Evolutionary conservation across 2,329 filamentous ascomycete species (phyloP).

Genomic region (Remersonia thermophila): DNA sequence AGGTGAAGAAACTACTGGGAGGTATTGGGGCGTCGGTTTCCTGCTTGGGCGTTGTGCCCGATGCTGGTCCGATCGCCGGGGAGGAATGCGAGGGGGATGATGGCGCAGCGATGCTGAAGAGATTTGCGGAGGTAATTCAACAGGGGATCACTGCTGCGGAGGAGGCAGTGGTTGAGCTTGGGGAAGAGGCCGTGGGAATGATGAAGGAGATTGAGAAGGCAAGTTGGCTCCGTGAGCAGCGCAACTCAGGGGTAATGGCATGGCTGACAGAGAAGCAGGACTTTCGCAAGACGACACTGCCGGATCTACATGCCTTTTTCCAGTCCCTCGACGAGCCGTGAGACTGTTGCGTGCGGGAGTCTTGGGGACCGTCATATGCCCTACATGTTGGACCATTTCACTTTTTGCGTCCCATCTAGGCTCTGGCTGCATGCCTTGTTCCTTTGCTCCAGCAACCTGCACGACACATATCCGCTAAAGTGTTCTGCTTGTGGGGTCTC

Average conservation of each 20-base stretch:
- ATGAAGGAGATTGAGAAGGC: constrained; percentile 15
- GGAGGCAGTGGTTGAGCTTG: constrained; percentile 7
- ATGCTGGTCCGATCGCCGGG: background rate
- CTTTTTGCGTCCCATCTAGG: no score
- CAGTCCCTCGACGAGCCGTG: constrained; percentile 13
- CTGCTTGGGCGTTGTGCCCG: background rate
- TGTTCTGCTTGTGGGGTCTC: no score
- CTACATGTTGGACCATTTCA: no score
- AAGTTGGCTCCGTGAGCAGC: background rate
- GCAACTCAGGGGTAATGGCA: background rate
- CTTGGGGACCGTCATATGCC: no score
- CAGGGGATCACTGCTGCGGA: constrained; percentile 11
- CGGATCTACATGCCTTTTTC: constrained; percentile 12
- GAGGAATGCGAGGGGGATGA: constrained; percentile 3
- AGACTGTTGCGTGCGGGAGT: no score
- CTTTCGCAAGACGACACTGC: constrained; percentile 11
- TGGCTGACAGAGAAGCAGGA: constrained; percentile 8
- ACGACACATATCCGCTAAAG: no score
- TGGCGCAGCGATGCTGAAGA: constrained; percentile 3
- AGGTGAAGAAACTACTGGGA: constrained; percentile 6
- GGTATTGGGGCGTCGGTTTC: background rate
- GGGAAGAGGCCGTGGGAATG: constrained; percentile 7
- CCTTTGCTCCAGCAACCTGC: no score
- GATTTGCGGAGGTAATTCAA: constrained; percentile 7
- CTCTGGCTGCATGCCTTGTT: no score